Conservation (phyloP, 345 rosid species). For the Aquilaria malaccensis region DNA sequence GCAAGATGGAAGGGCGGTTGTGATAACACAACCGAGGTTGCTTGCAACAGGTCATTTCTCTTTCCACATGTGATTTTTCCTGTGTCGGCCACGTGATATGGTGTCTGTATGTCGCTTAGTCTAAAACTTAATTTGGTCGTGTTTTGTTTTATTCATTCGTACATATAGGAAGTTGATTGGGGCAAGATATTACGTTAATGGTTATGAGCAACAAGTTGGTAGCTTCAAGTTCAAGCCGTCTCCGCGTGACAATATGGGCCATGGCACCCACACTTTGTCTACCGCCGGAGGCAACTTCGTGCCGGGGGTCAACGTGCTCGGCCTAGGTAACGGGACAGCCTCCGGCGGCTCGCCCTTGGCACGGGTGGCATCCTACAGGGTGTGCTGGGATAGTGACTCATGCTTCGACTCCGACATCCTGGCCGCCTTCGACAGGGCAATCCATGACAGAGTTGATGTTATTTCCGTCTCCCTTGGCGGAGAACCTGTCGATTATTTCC, state of each 20-base stretch:
- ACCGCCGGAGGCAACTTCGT: constrained; percentile 36
- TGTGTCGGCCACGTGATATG: neutral
- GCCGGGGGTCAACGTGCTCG: constrained; percentile 14
- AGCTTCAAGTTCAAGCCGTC: neutral
- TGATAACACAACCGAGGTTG: constrained; percentile 26
- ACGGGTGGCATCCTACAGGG: constrained; percentile 39
- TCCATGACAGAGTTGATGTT: constrained; percentile 32
- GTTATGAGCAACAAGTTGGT: constrained; percentile 10
- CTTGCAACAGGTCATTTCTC: constrained; percentile 38
- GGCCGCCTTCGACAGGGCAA: constrained; percentile 32
- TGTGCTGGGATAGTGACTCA: constrained; percentile 20
- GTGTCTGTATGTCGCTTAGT: too few relatives aligned
- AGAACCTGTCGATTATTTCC: constrained; percentile 1
- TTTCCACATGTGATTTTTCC: too few relatives aligned
- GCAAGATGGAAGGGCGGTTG: constrained; percentile 49
- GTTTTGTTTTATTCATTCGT: neutral
- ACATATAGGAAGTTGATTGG: constrained; percentile 56
- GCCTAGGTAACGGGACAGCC: constrained; percentile 22
- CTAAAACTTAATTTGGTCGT: too few relatives aligned
- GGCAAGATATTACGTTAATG: constrained; percentile 44
- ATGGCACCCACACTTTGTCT: constrained; percentile 32
- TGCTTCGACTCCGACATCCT: constrained; percentile 36
- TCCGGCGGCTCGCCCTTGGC: constrained; percentile 36
- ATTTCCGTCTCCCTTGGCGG: constrained; percentile 29
- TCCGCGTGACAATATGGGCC: constrained; percentile 28